Base-by-base conservation (phyloP, 129 eudicot genomes). In the Flaveria robusta region DNA sequence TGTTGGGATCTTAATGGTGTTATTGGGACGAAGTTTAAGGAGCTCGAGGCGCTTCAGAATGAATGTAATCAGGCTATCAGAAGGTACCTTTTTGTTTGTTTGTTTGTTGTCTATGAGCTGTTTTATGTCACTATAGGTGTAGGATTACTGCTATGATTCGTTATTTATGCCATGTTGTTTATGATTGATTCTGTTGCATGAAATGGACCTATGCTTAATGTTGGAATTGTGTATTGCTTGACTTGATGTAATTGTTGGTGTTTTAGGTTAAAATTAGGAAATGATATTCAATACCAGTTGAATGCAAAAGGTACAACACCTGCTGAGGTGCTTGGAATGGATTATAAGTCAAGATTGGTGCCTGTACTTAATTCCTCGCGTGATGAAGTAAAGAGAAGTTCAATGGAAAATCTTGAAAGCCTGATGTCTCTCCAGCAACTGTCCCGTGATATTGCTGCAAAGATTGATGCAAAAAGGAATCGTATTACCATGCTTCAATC, bases 201-300 rank as follows among this genome's bases (percentile, higher is more conserved):
- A 41, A 2, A 24, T 74, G 10, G 15, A 58, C 2, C 27, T 24
- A 22, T 43, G 66, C 4, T 5, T 24, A 24, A 59, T 59, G 66
- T 59, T 31, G 26, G 66, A 24, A 59, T 24, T 59, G 16, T 20
- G 11, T 34, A 24, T 45, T 23, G 47, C 59, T 46, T 47, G 60
- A 51, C 74, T 70, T 7, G 12, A 58, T 22, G 56, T 41, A 22
- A 13, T 5, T 59, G 68, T 46, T 81, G 74, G 24, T 46, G 52
- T 14, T 27, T 50, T 74, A 93, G 98, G 89, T 69, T 93, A 51
- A 93, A 95, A 80, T 89, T 95, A 74, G 96, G 95, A 75, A 86
- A 78, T 75, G 95, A 77, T 51, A 81, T 87, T 34, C 89, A 88
- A 73, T 93, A 88, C 71, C 84, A 82, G 76, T 75, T 93, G 86